Evolutionary conservation across 768 basidiomycete genomes (phyloP).

Genomic region (Pleurotus salmoneostramineus): DNA sequence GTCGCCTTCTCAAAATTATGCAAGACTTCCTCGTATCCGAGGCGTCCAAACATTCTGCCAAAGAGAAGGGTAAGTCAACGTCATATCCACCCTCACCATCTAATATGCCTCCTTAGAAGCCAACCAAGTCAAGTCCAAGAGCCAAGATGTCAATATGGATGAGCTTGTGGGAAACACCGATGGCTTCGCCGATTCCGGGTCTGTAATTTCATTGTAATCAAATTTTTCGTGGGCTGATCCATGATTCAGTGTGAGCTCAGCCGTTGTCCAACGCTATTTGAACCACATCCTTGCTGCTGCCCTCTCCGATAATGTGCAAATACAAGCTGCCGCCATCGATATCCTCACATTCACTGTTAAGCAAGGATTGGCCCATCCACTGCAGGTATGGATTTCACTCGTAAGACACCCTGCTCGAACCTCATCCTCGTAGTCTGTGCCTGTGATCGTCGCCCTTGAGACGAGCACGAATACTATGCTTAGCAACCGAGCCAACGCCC

Average conservation of each 20-base stretch:
- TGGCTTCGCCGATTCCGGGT: slow-evolving; percentile 98
- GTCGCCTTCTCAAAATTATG: slow-evolving; percentile 78
- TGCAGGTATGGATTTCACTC: slow-evolving; percentile 55
- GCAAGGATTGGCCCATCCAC: slow-evolving; percentile 92
- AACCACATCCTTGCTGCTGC: slow-evolving; percentile 78
- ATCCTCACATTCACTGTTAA: slow-evolving; percentile 90
- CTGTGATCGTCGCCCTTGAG: slow-evolving; percentile 90
- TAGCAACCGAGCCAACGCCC: slow-evolving; percentile 69
- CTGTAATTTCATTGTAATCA: slow-evolving; percentile 17
- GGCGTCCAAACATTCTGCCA: slow-evolving; percentile 68
- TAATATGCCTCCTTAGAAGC: slow-evolving; percentile 25
- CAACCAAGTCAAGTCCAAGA: slow-evolving; percentile 38
- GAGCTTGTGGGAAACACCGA: slow-evolving; percentile 94
- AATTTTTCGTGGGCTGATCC: background rate
- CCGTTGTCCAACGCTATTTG: slow-evolving; percentile 91
- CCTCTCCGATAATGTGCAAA: slow-evolving; percentile 61
- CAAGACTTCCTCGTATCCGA: slow-evolving; percentile 90
- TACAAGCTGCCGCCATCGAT: slow-evolving; percentile 84
- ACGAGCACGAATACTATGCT: slow-evolving; percentile 63
- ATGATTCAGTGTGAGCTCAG: slow-evolving; percentile 79
- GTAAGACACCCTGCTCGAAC: background rate
- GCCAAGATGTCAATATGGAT: slow-evolving; percentile 74
- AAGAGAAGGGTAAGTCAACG: slow-evolving; percentile 54
- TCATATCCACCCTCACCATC: background rate
- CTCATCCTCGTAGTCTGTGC: slow-evolving; percentile 62